A percentile compares a stretch with the other conserved stretches of the same genome.
These are phyloP conservation scores for Aegilops umbellulata DNA, from an alignment of 176 grass and related monocot genomes.

Conservation along the genomic window DNA sequence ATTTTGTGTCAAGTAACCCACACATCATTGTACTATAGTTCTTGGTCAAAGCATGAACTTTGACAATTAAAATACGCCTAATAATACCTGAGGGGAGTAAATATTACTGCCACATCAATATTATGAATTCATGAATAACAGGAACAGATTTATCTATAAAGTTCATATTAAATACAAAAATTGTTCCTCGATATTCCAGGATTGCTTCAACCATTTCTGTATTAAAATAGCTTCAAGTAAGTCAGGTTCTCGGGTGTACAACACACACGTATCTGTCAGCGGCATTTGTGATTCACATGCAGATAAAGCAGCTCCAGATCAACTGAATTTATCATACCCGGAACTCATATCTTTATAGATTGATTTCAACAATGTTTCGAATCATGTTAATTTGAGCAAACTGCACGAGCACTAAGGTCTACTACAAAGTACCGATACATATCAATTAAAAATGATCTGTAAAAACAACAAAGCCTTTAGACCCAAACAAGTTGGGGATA, in stretches of 20 bases:
- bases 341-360: not conserved
- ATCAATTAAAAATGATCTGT: not conserved
- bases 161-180: not conserved
- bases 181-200: not conserved
- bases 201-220: not conserved
- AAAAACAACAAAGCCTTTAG: too few species aligned
- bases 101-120: not conserved
- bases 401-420: not conserved
- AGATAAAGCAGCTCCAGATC: not conserved
- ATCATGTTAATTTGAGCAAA: slow-evolving; percentile 5
- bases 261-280: not conserved
- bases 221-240: not conserved
- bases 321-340: not conserved
- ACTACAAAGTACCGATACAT: too few species aligned
- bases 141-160: not conserved
- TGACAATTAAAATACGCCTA: not conserved
- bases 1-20: not conserved
- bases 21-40: not conserved
- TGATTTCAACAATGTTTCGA: not conserved
- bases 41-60: not conserved
- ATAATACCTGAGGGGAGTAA: not conserved
- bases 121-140: not conserved
- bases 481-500: too few species aligned
- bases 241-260: not conserved
- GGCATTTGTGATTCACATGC: not conserved